Evolutionary conservation across 768 basidiomycete genomes (phyloP).

Genomic region (Lactarius sanguifluus): DNA sequence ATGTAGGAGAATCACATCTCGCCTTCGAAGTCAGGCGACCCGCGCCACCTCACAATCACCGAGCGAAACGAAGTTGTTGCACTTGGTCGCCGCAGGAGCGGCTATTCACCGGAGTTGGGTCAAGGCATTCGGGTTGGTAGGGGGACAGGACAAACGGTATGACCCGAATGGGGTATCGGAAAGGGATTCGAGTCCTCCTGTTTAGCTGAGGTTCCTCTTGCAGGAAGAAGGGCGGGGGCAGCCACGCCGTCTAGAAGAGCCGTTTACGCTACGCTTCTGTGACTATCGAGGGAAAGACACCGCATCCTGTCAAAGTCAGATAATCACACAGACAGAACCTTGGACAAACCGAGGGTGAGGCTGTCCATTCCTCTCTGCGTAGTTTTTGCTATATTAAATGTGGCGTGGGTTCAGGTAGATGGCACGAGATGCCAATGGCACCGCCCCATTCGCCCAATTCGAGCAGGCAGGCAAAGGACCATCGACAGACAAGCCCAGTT

Average conservation of each 20-base stretch:
- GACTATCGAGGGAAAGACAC: background rate
- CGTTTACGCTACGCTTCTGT: background rate
- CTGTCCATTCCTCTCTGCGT: no score
- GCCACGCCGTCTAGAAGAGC: background rate
- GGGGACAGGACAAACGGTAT: background rate
- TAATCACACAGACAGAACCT: background rate
- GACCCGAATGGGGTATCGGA: background rate
- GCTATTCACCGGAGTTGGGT: background rate
- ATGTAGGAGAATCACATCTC: background rate
- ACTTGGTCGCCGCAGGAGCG: background rate
- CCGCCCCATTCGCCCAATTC: slow-evolving; percentile 57
- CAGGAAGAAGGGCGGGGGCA: no score
- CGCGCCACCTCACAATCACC: background rate
- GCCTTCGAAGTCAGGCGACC: background rate
- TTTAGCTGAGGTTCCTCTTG: background rate
- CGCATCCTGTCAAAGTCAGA: no score
- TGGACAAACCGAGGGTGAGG: no score
- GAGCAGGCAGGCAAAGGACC: slow-evolving; percentile 54
- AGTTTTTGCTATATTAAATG: background rate
- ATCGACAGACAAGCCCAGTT: slow-evolving; percentile 36
- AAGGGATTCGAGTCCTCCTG: background rate
- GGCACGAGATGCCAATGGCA: background rate
- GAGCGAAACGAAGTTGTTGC: background rate
- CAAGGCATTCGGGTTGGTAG: background rate
- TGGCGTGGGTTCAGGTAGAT: background rate